Evolutionary conservation across 2,329 filamentous ascomycete species (phyloP).

Genomic region (Hypocreales sp.): DNA sequence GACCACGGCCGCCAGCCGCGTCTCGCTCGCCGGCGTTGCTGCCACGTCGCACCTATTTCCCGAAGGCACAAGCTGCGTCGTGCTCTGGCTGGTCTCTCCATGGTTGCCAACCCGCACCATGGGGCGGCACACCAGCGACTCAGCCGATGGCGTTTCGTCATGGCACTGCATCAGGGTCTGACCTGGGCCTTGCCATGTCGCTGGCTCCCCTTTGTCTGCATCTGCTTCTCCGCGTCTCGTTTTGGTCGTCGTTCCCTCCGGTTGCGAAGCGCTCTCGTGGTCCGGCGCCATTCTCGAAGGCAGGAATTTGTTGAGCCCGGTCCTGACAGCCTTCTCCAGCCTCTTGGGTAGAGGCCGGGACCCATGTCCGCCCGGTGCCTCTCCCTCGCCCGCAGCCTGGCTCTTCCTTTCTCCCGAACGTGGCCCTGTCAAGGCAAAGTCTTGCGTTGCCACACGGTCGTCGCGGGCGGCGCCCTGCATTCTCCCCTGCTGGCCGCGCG

Average conservation of each 20-base stretch:
- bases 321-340: conserved; percentile 13
- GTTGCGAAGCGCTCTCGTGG: background rate
- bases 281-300: conserved; percentile 2
- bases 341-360: conserved; percentile 13
- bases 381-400: conserved; percentile 1
- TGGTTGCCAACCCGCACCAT: no score
- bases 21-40: no score
- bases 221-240: background rate
- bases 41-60: no score
- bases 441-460: background rate
- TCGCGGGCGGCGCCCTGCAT: conserved; percentile 2
- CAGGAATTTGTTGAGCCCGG: conserved; percentile 5
- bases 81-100: no score
- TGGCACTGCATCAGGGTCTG: no score
- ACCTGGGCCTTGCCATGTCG: no score
- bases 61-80: no score
- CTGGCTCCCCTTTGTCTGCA: background rate
- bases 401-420: background rate
- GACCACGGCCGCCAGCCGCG: conserved; percentile 6
- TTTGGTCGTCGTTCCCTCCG: background rate
- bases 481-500: conserved; percentile 13
- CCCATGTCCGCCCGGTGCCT: conserved; percentile 1
- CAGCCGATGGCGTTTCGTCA: no score
- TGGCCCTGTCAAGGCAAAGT: background rate
- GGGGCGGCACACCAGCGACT: no score